A percentile compares a stretch with the other conserved stretches of the same genome.
Evolutionary conservation across 2,329 filamentous ascomycete species (phyloP).

Genomic region (Ophiostoma perfectum): DNA sequence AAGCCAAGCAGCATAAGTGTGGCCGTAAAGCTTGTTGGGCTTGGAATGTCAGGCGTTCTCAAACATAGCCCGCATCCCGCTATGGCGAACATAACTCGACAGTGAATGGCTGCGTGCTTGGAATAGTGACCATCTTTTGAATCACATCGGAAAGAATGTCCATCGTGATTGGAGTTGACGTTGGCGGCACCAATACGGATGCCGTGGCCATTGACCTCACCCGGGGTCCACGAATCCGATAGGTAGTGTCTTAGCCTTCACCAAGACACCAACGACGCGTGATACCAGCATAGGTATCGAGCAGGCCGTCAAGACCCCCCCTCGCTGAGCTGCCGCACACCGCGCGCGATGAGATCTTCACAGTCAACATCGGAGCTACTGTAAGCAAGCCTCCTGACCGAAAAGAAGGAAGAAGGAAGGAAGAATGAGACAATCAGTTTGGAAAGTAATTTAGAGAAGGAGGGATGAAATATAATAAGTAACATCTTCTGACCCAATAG

Average conservation of each 20-base stretch:
- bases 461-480: too few relatives aligned
- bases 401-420: background rate
- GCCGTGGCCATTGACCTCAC: conserved; percentile 1
- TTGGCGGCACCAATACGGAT: conserved; percentile 6
- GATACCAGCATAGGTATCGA: background rate
- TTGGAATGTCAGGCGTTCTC: too few relatives aligned
- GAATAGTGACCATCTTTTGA: too few relatives aligned
- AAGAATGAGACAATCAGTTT: too few relatives aligned
- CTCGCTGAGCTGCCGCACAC: background rate
- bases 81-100: too few relatives aligned
- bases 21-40: too few relatives aligned
- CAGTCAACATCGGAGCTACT: background rate
- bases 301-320: background rate
- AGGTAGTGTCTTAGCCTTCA: background rate
- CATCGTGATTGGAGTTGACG: background rate
- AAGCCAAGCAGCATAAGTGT: too few relatives aligned
- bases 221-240: background rate
- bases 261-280: conserved; percentile 1
- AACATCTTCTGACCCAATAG: background rate
- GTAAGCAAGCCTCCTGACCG: background rate
- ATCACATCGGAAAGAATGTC: background rate
- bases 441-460: too few relatives aligned
- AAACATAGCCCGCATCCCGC: too few relatives aligned
- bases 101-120: too few relatives aligned
- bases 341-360: background rate